phyloP scores from a whole-genome alignment of 768 basidiomycete genomes.

The Russula ochroleuca region DNA sequence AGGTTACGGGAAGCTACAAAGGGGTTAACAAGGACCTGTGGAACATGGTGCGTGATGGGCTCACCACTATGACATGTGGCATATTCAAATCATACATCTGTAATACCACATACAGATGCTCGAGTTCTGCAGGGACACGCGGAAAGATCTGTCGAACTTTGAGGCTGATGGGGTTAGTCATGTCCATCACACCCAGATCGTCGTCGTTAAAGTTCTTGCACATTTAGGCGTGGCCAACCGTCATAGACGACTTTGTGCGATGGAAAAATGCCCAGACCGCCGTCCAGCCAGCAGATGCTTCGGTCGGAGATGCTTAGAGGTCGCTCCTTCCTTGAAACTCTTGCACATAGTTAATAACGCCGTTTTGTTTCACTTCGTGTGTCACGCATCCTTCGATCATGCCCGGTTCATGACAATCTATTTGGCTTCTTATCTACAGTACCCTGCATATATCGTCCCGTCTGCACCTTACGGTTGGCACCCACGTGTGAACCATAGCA shows the following conservation, averaged over 20 bases:
- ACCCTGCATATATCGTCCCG: not conserved
- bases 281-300: not conserved
- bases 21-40: slow-evolving; percentile 82
- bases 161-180: slow-evolving; percentile 65
- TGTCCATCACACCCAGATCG: slow-evolving; percentile 30
- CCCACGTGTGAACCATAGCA: not conserved
- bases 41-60: slow-evolving; percentile 58
- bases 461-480: not conserved
- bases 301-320: slow-evolving; percentile 6
- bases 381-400: slow-evolving; percentile 8
- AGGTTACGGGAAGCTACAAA: slow-evolving; percentile 58
- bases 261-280: slow-evolving; percentile 50
- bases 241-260: slow-evolving; percentile 71
- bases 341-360: not conserved
- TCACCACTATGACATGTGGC: not conserved
- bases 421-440: not conserved
- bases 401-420: slow-evolving; percentile 1
- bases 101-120: slow-evolving; percentile 48
- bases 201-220: slow-evolving; percentile 1
- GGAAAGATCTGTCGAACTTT: slow-evolving; percentile 58
- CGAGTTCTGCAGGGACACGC: slow-evolving; percentile 67
- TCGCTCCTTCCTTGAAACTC: not conserved
- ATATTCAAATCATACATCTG: not conserved
- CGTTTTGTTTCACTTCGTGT: slow-evolving; percentile 3
- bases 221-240: slow-evolving; percentile 72